phyloP scores from a whole-genome alignment of 345 rosid genomes.

The Erodium maritimum region DNA sequence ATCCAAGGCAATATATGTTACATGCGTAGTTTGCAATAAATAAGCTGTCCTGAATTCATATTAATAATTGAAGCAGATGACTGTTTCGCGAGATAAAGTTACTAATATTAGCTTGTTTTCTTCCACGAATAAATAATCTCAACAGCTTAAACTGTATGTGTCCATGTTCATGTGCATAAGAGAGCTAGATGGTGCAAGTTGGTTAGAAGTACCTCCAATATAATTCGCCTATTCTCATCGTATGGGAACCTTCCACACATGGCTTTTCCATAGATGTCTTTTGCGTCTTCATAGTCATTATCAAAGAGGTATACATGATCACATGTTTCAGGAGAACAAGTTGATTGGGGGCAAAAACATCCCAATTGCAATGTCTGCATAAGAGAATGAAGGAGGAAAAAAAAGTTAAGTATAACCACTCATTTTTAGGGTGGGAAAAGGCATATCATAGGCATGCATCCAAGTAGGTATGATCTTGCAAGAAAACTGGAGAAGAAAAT shows the following conservation, averaged over 20 bases:
- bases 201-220: conserved; percentile 58
- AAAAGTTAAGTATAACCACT: conserved; percentile 1
- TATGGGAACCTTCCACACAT: conserved; percentile 76
- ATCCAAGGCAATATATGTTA: background rate
- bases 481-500: background rate
- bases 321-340: conserved; percentile 63
- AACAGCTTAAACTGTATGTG: background rate
- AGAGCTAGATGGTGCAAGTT: background rate
- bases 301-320: conserved; percentile 90
- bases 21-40: background rate
- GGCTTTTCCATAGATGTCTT: conserved; percentile 66
- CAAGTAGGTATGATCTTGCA: background rate
- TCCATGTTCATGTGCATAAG: no score
- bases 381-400: background rate
- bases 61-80: no score
- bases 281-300: conserved; percentile 86
- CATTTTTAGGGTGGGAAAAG: background rate
- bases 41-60: background rate
- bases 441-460: background rate
- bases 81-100: no score
- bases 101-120: background rate
- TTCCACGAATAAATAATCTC: background rate
- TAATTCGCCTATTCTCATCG: conserved; percentile 60
- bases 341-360: conserved; percentile 51
- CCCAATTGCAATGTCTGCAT: conserved; percentile 60